Evolutionary conservation across 495 filamentous ascomycete species (phyloP).

Genomic region (Penicillium macrosclerotiorum): DNA sequence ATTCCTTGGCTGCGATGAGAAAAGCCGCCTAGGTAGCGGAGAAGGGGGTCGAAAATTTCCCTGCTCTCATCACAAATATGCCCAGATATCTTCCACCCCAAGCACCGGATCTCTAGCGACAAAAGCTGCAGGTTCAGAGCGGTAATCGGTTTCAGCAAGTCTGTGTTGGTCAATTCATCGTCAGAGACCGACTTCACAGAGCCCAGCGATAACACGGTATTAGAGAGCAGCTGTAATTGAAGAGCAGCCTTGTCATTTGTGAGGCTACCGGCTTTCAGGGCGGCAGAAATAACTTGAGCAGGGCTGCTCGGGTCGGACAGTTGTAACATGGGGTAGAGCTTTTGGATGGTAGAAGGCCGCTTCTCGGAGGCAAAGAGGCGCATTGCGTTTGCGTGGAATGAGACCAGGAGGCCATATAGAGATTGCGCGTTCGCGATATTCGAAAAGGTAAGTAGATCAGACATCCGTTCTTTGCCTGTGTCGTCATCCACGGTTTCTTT

Average conservation of each 20-base stretch:
- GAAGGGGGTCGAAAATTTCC: conserved; percentile 68
- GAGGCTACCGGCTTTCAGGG: conserved; percentile 42
- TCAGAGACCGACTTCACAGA: conserved; percentile 33
- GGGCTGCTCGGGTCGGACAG: conserved; percentile 60
- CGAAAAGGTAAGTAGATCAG: conserved; percentile 62
- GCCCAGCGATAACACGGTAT: conserved; percentile 62
- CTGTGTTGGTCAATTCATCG: conserved; percentile 41
- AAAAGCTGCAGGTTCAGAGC: conserved; percentile 64
- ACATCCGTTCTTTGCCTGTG: conserved; percentile 46
- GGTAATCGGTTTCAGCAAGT: conserved; percentile 56
- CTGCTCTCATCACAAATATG: conserved; percentile 66
- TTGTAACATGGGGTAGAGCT: conserved; percentile 41
- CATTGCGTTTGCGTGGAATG: conserved; percentile 48
- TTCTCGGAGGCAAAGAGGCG: conserved; percentile 45
- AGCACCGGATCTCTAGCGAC: conserved; percentile 61
- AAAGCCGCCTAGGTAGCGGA: conserved; percentile 63
- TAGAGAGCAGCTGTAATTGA: conserved; percentile 69
- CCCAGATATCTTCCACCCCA: conserved; percentile 70
- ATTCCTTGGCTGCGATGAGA: conserved; percentile 49
- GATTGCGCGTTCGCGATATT: conserved; percentile 36
- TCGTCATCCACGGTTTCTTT: conserved; percentile 28
- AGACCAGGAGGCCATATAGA: conserved; percentile 34
- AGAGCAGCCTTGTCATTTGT: conserved; percentile 59
- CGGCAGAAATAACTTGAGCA: conserved; percentile 55
- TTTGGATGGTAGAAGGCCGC: conserved; percentile 50